A percentile compares a stretch with the other conserved stretches of the same genome.
phyloP scores from a whole-genome alignment of 768 basidiomycete genomes.

The Collybia sordida region DNA sequence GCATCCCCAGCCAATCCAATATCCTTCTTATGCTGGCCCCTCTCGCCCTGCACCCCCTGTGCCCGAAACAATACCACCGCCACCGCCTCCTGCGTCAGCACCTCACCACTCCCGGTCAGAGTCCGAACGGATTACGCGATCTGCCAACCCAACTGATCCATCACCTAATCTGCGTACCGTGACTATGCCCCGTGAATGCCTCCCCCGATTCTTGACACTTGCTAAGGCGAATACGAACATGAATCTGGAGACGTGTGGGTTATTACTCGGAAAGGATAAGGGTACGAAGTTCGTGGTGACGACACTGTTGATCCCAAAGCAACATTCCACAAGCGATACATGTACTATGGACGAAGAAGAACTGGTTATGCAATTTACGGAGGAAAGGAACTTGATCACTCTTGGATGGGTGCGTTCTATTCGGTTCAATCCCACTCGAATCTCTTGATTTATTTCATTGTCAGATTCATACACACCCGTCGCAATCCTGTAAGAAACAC shows the following conservation, averaged over 20 bases:
- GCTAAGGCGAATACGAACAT: constrained; percentile 75
- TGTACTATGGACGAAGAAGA: constrained; percentile 93
- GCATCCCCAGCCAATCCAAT: constrained; percentile 21
- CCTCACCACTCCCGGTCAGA: background rate
- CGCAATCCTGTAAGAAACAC: constrained; percentile 70
- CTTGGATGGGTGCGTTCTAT: constrained; percentile 79
- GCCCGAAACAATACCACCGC: constrained; percentile 14
- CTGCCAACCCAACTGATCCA: constrained; percentile 2
- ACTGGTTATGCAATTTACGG: constrained; percentile 81
- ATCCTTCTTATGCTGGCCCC: constrained; percentile 18
- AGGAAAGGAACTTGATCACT: constrained; percentile 77
- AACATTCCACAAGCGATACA: constrained; percentile 87
- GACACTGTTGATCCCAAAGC: constrained; percentile 84
- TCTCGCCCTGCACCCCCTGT: constrained; percentile 24
- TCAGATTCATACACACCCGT: constrained; percentile 91
- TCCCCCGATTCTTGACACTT: constrained; percentile 75
- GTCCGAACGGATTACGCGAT: constrained; percentile 5
- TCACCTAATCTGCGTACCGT: constrained; percentile 49
- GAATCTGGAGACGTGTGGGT: constrained; percentile 85
- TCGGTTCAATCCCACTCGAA: constrained; percentile 1
- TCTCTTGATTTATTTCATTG: background rate
- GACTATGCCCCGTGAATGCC: constrained; percentile 66
- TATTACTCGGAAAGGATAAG: constrained; percentile 71
- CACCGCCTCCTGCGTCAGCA: constrained; percentile 11
- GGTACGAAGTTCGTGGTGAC: constrained; percentile 71